Conservation (phyloP, 2,329 filamentous ascomycete genomes). For the Plectosphaerella sp. region DNA sequence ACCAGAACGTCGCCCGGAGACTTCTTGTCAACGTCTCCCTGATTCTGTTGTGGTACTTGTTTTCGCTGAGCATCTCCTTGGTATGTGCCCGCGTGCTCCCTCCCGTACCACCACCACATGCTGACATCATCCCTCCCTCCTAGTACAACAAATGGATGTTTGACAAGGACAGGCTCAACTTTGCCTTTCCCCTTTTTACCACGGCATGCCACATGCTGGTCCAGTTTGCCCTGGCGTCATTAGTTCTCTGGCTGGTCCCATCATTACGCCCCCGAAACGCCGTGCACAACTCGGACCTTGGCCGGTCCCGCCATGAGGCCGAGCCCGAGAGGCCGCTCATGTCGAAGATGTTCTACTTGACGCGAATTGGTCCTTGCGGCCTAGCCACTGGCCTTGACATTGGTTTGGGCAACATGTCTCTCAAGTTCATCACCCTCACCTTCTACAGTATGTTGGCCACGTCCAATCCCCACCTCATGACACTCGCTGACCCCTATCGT, state of each 20-base stretch:
- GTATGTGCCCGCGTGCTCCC: conserved; percentile 39
- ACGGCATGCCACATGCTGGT: conserved; percentile 95
- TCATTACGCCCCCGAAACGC: conserved; percentile 65
- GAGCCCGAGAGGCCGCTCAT: conserved; percentile 62
- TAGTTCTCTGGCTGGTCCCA: conserved; percentile 79
- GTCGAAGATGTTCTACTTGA: conserved; percentile 87
- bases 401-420: conserved; percentile 88
- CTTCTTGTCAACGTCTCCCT: conserved; percentile 73
- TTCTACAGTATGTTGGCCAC: conserved; percentile 72
- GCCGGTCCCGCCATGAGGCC: conserved; percentile 45
- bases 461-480: neutral
- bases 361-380: conserved; percentile 86
- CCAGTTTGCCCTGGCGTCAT: conserved; percentile 75
- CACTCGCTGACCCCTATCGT: conserved; percentile 1
- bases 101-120: neutral
- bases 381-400: conserved; percentile 92
- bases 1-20: conserved; percentile 65
- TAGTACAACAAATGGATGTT: conserved; percentile 99
- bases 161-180: conserved; percentile 76
- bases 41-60: conserved; percentile 83
- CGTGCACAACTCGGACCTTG: conserved; percentile 39
- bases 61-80: conserved; percentile 88
- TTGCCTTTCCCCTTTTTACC: conserved; percentile 91
- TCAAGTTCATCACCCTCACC: conserved; percentile 93
- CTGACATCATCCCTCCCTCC: conserved; percentile 1